A percentile compares a stretch with the other conserved stretches of the same genome.
phyloP scores from a whole-genome alignment of 331 rosid genomes.

The Quercus phellos region DNA sequence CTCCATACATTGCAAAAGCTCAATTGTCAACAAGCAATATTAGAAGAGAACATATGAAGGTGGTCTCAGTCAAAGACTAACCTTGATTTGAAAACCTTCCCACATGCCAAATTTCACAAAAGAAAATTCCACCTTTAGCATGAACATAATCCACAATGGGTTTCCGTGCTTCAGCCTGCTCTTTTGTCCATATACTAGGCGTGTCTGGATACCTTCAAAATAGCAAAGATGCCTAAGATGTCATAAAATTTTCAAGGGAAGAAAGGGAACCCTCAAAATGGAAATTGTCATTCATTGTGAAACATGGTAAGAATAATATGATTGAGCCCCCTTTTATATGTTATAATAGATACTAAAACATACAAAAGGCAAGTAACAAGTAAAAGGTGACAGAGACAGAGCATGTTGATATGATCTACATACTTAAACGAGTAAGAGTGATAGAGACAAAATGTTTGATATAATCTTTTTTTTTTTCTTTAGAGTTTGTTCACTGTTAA shows the following conservation, averaged over 20 bases:
- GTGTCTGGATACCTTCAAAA: constrained; percentile 30
- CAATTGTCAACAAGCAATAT: too few relatives aligned
- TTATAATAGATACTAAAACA: too few relatives aligned
- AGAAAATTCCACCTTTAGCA: constrained; percentile 37
- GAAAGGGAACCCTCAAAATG: not conserved
- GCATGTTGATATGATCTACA: too few relatives aligned
- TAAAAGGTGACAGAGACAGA: too few relatives aligned
- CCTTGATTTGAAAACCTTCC: constrained; percentile 45
- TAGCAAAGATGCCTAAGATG: not conserved
- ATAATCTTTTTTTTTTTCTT: too few relatives aligned
- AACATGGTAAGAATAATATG: not conserved
- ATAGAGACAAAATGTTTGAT: too few relatives aligned
- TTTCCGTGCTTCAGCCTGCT: constrained; percentile 44
- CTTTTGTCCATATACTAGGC: not conserved
- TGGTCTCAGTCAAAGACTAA: not conserved
- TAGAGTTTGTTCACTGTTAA: too few relatives aligned
- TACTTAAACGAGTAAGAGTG: too few relatives aligned
- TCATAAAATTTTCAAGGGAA: not conserved
- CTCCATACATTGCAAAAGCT: too few relatives aligned
- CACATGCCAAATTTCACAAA: constrained; percentile 56
- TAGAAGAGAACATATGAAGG: not conserved
- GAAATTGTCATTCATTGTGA: not conserved
- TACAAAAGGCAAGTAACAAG: too few relatives aligned
- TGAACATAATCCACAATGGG: constrained; percentile 45
- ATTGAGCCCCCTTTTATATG: too few relatives aligned